phyloP scores from a whole-genome alignment of 2,329 filamentous ascomycete species.

The Paraphoma chrysanthemicola region DNA sequence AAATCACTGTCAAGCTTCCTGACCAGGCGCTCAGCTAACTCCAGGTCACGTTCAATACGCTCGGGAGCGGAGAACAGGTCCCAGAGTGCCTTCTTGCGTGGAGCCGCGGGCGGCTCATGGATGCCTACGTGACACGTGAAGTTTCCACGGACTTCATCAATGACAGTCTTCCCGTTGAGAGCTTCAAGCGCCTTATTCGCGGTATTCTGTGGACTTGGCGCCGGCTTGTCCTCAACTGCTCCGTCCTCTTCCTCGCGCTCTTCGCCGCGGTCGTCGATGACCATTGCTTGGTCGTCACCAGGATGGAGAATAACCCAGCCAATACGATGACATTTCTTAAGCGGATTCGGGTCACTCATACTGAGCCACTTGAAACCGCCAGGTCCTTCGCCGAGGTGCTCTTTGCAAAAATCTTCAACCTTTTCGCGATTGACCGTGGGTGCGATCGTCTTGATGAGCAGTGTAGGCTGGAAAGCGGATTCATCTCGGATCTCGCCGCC shows the following conservation, averaged over 20 bases:
- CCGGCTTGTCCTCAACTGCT: constrained; percentile 62
- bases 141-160: constrained; percentile 90
- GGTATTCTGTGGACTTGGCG: constrained; percentile 55
- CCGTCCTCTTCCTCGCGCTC: constrained; percentile 72
- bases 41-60: constrained; percentile 87
- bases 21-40: constrained; percentile 81
- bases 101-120: constrained; percentile 84
- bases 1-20: constrained; percentile 85
- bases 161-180: constrained; percentile 97
- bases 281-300: constrained; percentile 68
- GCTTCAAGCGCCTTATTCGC: constrained; percentile 89
- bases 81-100: constrained; percentile 95
- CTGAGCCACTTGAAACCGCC: constrained; percentile 96
- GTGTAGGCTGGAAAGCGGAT: constrained; percentile 83
- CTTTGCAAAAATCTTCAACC: constrained; percentile 91
- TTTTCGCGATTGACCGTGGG: constrained; percentile 94
- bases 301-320: constrained; percentile 98
- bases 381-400: constrained; percentile 88
- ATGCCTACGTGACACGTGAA: constrained; percentile 98
- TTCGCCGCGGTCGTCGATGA: constrained; percentile 73
- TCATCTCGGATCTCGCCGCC: constrained; percentile 91
- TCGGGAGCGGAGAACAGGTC: constrained; percentile 95
- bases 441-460: constrained; percentile 97
- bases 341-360: constrained; percentile 93
- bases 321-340: constrained; percentile 96